Evolutionary conservation across 345 rosid genomes (phyloP).

Genomic region (Salix dunnii): DNA sequence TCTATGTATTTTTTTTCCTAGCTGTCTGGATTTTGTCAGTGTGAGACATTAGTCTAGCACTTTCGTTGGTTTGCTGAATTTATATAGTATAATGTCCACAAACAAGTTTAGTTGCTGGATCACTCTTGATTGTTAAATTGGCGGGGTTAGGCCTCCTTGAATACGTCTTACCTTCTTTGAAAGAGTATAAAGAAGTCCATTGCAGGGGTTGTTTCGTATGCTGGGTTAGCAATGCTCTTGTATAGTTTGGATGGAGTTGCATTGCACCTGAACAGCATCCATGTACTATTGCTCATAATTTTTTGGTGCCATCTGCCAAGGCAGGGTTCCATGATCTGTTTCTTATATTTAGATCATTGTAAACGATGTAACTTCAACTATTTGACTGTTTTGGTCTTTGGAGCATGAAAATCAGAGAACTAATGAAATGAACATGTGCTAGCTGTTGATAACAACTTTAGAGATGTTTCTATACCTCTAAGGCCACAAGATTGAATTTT

Average conservation of each 20-base stretch:
- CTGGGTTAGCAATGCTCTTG: neutral
- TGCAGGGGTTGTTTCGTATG: neutral
- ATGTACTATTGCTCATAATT: too few species aligned
- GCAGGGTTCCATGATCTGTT: neutral
- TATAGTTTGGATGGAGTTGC: neutral
- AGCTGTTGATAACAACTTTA: neutral
- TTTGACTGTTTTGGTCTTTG: neutral
- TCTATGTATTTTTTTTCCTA: neutral
- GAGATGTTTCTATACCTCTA: neutral
- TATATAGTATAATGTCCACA: neutral
- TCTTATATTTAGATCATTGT: neutral
- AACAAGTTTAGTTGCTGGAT: neutral
- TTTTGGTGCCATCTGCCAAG: too few species aligned
- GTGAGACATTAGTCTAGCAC: neutral
- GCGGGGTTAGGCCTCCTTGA: neutral
- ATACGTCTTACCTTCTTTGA: neutral
- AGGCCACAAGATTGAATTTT: neutral
- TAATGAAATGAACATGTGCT: neutral
- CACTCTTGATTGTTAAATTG: neutral
- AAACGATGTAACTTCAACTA: neutral
- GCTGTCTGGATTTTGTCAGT: neutral
- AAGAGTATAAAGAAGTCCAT: neutral
- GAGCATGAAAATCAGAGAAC: neutral
- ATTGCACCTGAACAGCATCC: neutral
- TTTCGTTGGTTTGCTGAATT: neutral